Conservation (phyloP, 1,284 basidiomycete species). For the Coniferiporia weirii region DNA sequence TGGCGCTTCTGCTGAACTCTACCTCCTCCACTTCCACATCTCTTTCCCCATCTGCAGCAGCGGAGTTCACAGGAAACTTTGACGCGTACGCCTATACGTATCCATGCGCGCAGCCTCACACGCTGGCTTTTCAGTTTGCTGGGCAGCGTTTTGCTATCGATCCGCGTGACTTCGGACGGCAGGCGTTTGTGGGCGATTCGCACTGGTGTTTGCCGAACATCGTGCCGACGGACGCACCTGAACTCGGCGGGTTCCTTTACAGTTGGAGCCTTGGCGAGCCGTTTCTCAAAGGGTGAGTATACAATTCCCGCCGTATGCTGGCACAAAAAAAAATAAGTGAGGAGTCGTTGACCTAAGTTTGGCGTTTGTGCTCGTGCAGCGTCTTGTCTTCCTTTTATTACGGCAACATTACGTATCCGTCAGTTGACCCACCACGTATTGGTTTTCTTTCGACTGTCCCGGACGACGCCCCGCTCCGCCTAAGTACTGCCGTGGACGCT, state of each 20-base stretch:
- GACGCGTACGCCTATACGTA: conserved; percentile 22
- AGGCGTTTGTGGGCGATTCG: conserved; percentile 30
- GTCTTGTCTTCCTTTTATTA: conserved; percentile 56
- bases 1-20: conserved; percentile 30
- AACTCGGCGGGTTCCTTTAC: conserved; percentile 30
- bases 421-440: conserved; percentile 59
- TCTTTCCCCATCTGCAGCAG: conserved; percentile 27
- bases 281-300: conserved; percentile 36
- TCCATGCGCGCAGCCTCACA: conserved; percentile 46
- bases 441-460: conserved; percentile 67
- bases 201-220: conserved; percentile 44
- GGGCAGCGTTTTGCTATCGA: conserved; percentile 61
- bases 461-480: conserved; percentile 36
- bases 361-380: conserved; percentile 26
- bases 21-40: conserved; percentile 28
- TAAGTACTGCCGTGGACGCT: conserved; percentile 35
- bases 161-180: conserved; percentile 55
- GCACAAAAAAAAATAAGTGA: not conserved
- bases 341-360: not conserved
- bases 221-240: conserved; percentile 47
- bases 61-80: conserved; percentile 19
- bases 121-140: conserved; percentile 54
- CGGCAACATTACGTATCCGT: conserved; percentile 60
- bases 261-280: conserved; percentile 39
- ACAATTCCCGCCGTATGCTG: not conserved